Evolutionary conservation across 1,139 yeast genomes (phyloP).

Genomic region (Nakaseomyces uthaithaninus): DNA sequence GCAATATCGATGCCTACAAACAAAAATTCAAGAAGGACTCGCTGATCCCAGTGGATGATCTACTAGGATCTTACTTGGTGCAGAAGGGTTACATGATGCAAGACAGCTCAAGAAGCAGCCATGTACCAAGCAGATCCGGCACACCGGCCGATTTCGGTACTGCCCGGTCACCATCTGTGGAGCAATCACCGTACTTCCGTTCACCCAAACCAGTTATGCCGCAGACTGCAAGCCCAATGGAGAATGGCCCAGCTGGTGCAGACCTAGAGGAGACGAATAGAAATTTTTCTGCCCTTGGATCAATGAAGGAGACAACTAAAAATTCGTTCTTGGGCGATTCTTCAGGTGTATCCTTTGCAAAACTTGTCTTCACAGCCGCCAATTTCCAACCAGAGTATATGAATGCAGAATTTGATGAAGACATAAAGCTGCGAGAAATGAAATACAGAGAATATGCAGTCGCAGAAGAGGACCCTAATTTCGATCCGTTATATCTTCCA

Average conservation of each 20-base stretch:
- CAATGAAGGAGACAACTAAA: slow-evolving; percentile 29
- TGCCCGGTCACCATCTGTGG: slow-evolving; percentile 5
- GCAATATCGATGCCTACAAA: slow-evolving; percentile 17
- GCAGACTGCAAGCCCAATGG: slow-evolving; percentile 11
- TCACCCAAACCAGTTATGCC: slow-evolving; percentile 9
- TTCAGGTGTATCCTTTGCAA: slow-evolving; percentile 64
- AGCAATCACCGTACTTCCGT: slow-evolving; percentile 7
- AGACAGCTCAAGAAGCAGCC: not conserved
- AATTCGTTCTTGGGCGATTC: slow-evolving; percentile 45
- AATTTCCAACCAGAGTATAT: slow-evolving; percentile 41
- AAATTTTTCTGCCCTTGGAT: slow-evolving; percentile 18
- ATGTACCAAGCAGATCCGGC: not conserved
- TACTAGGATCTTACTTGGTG: slow-evolving; percentile 21
- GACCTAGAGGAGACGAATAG: slow-evolving; percentile 23
- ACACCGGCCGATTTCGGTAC: not conserved
- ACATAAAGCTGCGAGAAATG: slow-evolving; percentile 20
- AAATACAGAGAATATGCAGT: slow-evolving; percentile 18
- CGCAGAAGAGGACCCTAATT: slow-evolving; percentile 14
- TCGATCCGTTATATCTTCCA: slow-evolving; percentile 41
- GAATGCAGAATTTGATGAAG: slow-evolving; percentile 19
- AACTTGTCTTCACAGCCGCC: slow-evolving; percentile 67
- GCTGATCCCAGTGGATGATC: slow-evolving; percentile 16
- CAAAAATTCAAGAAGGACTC: slow-evolving; percentile 18
- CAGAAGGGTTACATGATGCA: slow-evolving; percentile 22
- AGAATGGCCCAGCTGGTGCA: slow-evolving; percentile 10